Conservation (phyloP, 192 early-diverging fungal genomes). For the Oehlia diaphana region DNA sequence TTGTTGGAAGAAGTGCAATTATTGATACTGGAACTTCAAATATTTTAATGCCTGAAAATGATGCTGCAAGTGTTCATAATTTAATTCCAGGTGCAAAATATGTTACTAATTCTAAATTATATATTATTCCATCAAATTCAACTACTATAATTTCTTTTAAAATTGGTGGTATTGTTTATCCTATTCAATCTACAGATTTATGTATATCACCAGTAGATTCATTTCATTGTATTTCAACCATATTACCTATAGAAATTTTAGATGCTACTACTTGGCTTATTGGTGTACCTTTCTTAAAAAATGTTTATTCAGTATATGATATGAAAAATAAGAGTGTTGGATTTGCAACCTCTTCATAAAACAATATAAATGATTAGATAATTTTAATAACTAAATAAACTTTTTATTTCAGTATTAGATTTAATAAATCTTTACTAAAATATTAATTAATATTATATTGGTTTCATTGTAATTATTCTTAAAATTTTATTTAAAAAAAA, state of each 20-base stretch:
- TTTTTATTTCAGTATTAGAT: too few species aligned
- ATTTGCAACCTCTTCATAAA: not conserved
- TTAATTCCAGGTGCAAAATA: slow-evolving; percentile 37
- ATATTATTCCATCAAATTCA: not conserved
- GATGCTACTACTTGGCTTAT: slow-evolving; percentile 39
- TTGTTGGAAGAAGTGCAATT: not conserved
- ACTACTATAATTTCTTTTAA: not conserved
- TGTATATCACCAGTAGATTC: not conserved
- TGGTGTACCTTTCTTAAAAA: slow-evolving; percentile 49
- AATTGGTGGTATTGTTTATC: not conserved
- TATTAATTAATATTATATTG: too few species aligned
- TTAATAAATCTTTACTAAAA: too few species aligned
- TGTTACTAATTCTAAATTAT: not conserved
- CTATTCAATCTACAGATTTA: not conserved
- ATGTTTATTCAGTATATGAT: slow-evolving; percentile 56
- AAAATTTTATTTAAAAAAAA: too few species aligned
- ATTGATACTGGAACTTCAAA: slow-evolving; percentile 57
- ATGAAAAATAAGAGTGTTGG: not conserved
- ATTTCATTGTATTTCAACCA: slow-evolving; percentile 34
- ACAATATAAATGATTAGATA: too few species aligned
- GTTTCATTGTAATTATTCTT: too few species aligned
- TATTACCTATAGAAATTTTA: slow-evolving; percentile 16
- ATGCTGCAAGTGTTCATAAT: slow-evolving; percentile 39
- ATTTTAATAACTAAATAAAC: too few species aligned
- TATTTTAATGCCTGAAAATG: slow-evolving; percentile 42